phyloP scores from a whole-genome alignment of 208 protist genomes.

The Acanthamoeba royreba region DNA sequence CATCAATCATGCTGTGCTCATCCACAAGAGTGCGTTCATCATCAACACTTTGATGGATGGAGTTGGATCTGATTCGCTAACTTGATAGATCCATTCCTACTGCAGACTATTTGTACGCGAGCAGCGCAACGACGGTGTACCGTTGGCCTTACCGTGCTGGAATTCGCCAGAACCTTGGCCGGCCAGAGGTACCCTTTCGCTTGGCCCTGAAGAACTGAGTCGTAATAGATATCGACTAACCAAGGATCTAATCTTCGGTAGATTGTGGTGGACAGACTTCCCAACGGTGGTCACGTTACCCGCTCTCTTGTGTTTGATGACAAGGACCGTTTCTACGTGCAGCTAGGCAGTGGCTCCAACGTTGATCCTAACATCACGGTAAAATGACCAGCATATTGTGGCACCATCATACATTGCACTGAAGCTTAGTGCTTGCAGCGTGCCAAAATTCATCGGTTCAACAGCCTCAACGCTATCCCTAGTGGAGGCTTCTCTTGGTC shows the following conservation, averaged over 20 bases:
- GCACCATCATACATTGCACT: not conserved
- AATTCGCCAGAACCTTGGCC: not conserved
- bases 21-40: not conserved
- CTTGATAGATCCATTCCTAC: too few species aligned
- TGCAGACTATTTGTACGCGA: slow-evolving; percentile 12
- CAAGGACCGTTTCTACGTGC: slow-evolving; percentile 22
- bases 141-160: slow-evolving; percentile 30
- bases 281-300: not conserved
- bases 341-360: slow-evolving; percentile 32
- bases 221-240: not conserved
- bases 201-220: too few species aligned
- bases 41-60: not conserved
- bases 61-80: too few species aligned
- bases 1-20: slow-evolving; percentile 10
- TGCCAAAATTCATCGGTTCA: not conserved
- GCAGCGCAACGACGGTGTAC: not conserved
- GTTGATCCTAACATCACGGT: not conserved
- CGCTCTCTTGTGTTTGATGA: not conserved
- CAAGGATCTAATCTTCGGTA: not conserved
- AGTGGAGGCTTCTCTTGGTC: not conserved
- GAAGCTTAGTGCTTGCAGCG: not conserved
- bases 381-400: not conserved
- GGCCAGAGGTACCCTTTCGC: not conserved
- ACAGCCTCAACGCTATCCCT: not conserved
- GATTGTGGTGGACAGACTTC: not conserved